These are phyloP conservation scores for Chenopodium formosanum DNA, from an alignment of 148 eudicot genomes.

Conservation along the genomic window DNA sequence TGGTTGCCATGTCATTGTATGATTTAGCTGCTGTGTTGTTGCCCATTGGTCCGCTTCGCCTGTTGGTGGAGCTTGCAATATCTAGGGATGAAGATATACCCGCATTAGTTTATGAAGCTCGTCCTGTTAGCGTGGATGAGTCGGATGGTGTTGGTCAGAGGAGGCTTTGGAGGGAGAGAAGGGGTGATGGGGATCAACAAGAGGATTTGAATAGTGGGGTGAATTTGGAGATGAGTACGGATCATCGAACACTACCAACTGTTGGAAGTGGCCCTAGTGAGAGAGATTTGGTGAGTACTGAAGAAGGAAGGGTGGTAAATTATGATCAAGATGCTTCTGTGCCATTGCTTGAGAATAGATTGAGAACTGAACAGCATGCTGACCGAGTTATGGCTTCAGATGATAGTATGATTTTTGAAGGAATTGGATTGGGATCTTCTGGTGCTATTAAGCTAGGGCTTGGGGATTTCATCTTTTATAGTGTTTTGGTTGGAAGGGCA, in stretches of 20 bases:
- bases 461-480: constrained; percentile 93
- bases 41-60: constrained; percentile 84
- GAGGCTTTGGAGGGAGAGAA: constrained; percentile 62
- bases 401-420: constrained; percentile 66
- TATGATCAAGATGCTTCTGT: constrained; percentile 42
- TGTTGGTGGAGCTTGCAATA: constrained; percentile 91
- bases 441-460: constrained; percentile 89
- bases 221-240: constrained; percentile 19
- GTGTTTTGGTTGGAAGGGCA: constrained; percentile 94
- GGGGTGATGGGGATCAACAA: constrained; percentile 23
- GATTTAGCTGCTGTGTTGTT: constrained; percentile 94
- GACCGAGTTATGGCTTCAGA: constrained; percentile 29
- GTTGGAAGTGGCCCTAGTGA: constrained; percentile 30
- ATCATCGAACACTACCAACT: constrained; percentile 14
- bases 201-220: constrained; percentile 19
- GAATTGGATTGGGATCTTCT: constrained; percentile 84
- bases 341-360: constrained; percentile 65
- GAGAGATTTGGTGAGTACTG: constrained; percentile 39
- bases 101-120: constrained; percentile 89
- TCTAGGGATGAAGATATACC: constrained; percentile 95
- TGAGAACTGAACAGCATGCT: constrained; percentile 30
- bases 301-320: constrained; percentile 42
- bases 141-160: constrained; percentile 40
- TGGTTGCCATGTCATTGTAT: constrained; percentile 87
- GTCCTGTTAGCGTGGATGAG: constrained; percentile 56